These are phyloP conservation scores for Suillus placidus DNA, from an alignment of 768 basidiomycete genomes.

Conservation along the genomic window DNA sequence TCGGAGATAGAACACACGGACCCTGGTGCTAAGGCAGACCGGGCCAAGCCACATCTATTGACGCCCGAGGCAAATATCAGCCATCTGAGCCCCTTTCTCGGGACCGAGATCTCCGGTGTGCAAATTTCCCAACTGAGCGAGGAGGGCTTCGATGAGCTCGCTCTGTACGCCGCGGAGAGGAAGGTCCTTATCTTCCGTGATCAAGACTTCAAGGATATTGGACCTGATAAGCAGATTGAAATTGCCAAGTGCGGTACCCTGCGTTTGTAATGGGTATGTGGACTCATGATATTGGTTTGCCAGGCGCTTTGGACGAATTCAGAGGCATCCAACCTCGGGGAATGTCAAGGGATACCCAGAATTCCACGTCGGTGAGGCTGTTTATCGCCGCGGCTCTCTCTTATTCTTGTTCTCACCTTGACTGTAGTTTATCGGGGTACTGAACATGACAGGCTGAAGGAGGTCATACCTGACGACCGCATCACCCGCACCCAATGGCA, in stretches of 20 bases:
- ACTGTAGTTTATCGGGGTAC: slow-evolving; percentile 52
- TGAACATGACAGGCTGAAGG: slow-evolving; percentile 44
- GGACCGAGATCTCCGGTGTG: slow-evolving; percentile 52
- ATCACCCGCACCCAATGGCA: slow-evolving; percentile 51
- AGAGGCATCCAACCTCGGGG: slow-evolving; percentile 49
- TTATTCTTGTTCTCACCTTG: not conserved
- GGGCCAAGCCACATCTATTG: slow-evolving; percentile 53
- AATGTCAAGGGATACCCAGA: slow-evolving; percentile 60
- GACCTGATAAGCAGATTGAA: slow-evolving; percentile 54
- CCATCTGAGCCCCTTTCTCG: slow-evolving; percentile 53
- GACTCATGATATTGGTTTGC: not conserved
- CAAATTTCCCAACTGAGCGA: slow-evolving; percentile 55
- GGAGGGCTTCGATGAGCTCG: slow-evolving; percentile 57
- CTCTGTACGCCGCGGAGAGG: slow-evolving; percentile 52
- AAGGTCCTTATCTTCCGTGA: slow-evolving; percentile 60
- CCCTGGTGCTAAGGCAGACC: slow-evolving; percentile 50
- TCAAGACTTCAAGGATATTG: slow-evolving; percentile 64
- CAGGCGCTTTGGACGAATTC: slow-evolving; percentile 51
- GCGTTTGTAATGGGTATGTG: not conserved
- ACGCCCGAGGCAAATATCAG: slow-evolving; percentile 38
- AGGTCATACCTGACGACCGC: slow-evolving; percentile 46
- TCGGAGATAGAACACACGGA: slow-evolving; percentile 43
- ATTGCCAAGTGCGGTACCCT: slow-evolving; percentile 40
- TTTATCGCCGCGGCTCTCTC: not conserved
- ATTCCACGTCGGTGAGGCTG: slow-evolving; percentile 53